Evolutionary conservation across 179 eudicot species (phyloP), one percentile per base, ranked within the genome.

Genomic region (Camellia oleifera): DNA sequence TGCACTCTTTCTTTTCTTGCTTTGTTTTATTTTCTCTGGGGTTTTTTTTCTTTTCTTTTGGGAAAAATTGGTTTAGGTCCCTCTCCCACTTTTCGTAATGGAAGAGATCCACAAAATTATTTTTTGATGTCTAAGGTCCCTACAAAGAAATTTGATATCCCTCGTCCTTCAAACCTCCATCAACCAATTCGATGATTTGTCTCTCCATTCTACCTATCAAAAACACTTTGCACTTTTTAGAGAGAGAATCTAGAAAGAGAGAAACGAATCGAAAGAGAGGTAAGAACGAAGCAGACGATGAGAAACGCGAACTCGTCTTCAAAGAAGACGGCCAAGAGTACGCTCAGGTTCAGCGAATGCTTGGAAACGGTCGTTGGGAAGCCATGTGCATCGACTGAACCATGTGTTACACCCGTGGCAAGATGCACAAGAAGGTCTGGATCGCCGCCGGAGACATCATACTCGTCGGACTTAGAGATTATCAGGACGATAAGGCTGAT

Each of bases 361-460:
- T 95, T 44, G 98, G 97, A 0, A 93, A 95, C 81, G 97, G 98
- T 4, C 84, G 98, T 0, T 95, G 97, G 46, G 98, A 95, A 71
- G 95, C 98, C 11, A 87, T 78, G 82, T 95, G 98, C 76, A 95
- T 95, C 78, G 98, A 95, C 81, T 91, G 90, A 67, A 83, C 86
- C 12, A 91, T 90, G 78, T 93, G 97, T 65, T 97, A 95, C 72
- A 95, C 93, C 67, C 88, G 98, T 3, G 98, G 98, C 0, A 95
- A 95, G 92, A 95, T 95, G 98, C 98, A 95, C 78, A 95, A 95
- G 87, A 95, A 95, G 85, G 98, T 95, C n/a, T 95, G 98, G 98
- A 95, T 95, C 66, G 97, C 94, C 50, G 98, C 98, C 46, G 98
- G 98, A 4, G 98, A 95, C 72, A 95, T 95, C 69, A 84, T 93